These are phyloP conservation scores for Oleoguttula mirabilis DNA, from an alignment of 495 filamentous ascomycete species.

Conservation along the genomic window DNA sequence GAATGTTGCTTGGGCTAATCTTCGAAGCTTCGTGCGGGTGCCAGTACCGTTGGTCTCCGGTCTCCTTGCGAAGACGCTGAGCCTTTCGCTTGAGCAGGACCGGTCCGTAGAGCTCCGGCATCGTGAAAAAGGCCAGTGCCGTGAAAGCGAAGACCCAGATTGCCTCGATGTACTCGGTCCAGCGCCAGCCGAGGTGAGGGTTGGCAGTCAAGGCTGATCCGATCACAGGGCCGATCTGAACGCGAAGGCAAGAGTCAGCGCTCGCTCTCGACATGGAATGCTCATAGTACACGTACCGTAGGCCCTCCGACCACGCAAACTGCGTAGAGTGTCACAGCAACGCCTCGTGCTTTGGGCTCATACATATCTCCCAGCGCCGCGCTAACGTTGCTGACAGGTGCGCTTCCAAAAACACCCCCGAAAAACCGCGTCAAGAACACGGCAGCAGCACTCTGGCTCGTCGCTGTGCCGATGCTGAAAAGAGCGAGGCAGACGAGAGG, in stretches of 20 bases:
- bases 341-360: conserved; percentile 28
- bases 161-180: conserved; percentile 20
- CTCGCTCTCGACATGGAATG: too few relatives aligned
- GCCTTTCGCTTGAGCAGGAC: conserved; percentile 20
- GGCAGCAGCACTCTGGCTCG: conserved; percentile 17
- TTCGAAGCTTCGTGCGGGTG: conserved; percentile 19
- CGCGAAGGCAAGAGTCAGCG: too few relatives aligned
- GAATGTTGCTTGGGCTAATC: conserved; percentile 14
- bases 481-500: conserved; percentile 35
- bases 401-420: conserved; percentile 24
- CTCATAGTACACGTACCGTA: too few relatives aligned
- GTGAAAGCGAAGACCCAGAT: conserved; percentile 15
- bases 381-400: conserved; percentile 29
- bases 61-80: conserved; percentile 18
- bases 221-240: conserved; percentile 24
- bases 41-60: conserved; percentile 20
- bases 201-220: conserved; percentile 21
- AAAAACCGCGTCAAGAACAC: conserved; percentile 29
- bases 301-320: conserved; percentile 31
- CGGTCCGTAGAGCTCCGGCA: conserved; percentile 18
- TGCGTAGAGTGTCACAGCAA: conserved; percentile 31
- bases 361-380: conserved; percentile 43
- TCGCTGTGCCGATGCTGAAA: conserved; percentile 29
- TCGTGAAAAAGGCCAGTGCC: conserved; percentile 3
- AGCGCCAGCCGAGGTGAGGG: conserved; percentile 20